Percentiles rank a stretch among this genome's conserved stretches.
phyloP scores from a whole-genome alignment of 208 protist genomes.

The Trypanosoma congolense region DNA sequence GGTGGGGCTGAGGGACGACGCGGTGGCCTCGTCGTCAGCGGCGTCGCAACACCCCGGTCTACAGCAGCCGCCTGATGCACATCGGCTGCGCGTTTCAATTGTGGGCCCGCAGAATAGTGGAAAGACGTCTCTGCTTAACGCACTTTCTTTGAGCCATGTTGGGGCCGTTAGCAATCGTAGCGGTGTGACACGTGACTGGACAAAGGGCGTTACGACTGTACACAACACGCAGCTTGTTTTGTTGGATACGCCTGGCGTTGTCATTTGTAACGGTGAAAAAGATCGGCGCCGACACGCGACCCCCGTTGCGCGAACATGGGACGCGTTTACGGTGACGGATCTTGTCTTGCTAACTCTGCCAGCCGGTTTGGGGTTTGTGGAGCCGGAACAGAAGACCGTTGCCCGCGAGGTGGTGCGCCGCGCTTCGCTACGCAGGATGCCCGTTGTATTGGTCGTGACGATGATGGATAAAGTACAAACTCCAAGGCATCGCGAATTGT shows the following conservation, averaged over 20 bases:
- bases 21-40: neutral
- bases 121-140: constrained; percentile 88
- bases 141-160: constrained; percentile 74
- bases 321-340: constrained; percentile 75
- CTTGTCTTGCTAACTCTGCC: constrained; percentile 73
- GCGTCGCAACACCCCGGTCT: neutral
- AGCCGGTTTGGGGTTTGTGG: constrained; percentile 81
- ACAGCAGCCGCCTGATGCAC: constrained; percentile 35
- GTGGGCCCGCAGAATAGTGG: constrained; percentile 84
- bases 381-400: constrained; percentile 71
- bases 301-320: constrained; percentile 66
- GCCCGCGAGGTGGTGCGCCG: constrained; percentile 66
- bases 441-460: constrained; percentile 75
- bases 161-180: constrained; percentile 78
- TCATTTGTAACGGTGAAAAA: constrained; percentile 38
- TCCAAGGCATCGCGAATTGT: constrained; percentile 77
- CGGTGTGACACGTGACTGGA: constrained; percentile 79
- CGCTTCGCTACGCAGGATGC: constrained; percentile 66
- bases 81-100: constrained; percentile 51
- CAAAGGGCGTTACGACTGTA: constrained; percentile 73
- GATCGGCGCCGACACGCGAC: constrained; percentile 47
- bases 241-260: constrained; percentile 82
- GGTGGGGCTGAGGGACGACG: constrained; percentile 19
- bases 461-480: constrained; percentile 90
- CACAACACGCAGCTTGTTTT: constrained; percentile 86